phyloP scores from a whole-genome alignment of 139 green algal genomes.

The Micromonas pusilla region DNA sequence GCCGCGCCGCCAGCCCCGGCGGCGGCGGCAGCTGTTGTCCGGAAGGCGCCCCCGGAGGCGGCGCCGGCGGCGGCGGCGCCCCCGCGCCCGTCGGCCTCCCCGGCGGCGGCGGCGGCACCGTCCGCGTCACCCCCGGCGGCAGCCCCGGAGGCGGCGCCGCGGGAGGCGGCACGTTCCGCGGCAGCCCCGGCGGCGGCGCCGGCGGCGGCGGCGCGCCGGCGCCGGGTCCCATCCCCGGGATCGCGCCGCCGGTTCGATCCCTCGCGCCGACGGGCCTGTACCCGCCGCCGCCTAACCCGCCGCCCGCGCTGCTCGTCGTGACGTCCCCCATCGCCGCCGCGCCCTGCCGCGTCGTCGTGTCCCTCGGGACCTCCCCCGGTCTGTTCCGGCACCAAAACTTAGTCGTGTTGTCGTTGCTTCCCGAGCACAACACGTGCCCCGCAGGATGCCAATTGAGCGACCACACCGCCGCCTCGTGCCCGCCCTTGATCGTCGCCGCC shows the following conservation, averaged over 20 bases:
- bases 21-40: background rate
- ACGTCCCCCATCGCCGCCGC: background rate
- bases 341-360: background rate
- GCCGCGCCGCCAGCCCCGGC: background rate
- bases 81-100: background rate
- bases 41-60: background rate
- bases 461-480: slow-evolving; percentile 65
- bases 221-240: background rate
- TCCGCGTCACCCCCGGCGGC: background rate
- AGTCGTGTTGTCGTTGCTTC: slow-evolving; percentile 45
- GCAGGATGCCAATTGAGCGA: slow-evolving; percentile 71
- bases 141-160: background rate
- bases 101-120: background rate
- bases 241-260: background rate
- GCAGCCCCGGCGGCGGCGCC: background rate
- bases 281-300: too few relatives aligned
- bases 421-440: slow-evolving; percentile 73
- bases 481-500: slow-evolving; percentile 49
- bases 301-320: background rate
- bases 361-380: slow-evolving; percentile 33
- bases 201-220: background rate
- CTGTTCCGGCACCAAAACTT: slow-evolving; percentile 68
- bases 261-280: background rate
- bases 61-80: background rate
- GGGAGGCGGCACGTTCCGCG: background rate